Evolutionary conservation across 257 asterid species (phyloP).

Genomic region (Petunia secreta): DNA sequence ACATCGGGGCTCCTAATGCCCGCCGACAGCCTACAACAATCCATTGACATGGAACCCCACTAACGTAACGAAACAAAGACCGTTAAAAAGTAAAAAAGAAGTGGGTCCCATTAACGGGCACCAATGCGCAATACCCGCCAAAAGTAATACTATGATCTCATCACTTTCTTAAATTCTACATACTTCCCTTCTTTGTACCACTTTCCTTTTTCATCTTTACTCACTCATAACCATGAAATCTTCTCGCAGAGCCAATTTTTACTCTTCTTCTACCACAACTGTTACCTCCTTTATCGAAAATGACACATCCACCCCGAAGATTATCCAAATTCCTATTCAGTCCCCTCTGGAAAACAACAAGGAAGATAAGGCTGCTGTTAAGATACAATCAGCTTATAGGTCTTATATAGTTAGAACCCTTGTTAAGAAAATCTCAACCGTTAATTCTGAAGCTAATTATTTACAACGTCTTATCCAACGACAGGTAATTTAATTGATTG

Average conservation of each 20-base stretch:
- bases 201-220: background rate
- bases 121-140: background rate
- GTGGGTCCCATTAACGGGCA: background rate
- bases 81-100: background rate
- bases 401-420: constrained; percentile 63
- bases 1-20: too few species aligned
- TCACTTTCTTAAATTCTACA: background rate
- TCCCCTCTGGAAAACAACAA: constrained; percentile 32
- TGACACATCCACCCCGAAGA: constrained; percentile 47
- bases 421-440: constrained; percentile 67
- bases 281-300: constrained; percentile 40
- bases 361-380: constrained; percentile 53
- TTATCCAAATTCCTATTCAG: constrained; percentile 41
- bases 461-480: constrained; percentile 79
- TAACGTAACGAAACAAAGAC: background rate
- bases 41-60: background rate
- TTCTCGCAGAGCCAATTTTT: constrained; percentile 35
- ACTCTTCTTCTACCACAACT: constrained; percentile 35
- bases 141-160: background rate
- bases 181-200: background rate
- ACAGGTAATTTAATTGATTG: constrained; percentile 48
- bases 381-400: constrained; percentile 76
- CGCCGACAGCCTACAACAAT: too few species aligned
- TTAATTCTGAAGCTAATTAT: constrained; percentile 70
- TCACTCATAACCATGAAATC: constrained; percentile 40